Base-by-base conservation (phyloP, 306 rosid species). In the Acacia acuminata region DNA sequence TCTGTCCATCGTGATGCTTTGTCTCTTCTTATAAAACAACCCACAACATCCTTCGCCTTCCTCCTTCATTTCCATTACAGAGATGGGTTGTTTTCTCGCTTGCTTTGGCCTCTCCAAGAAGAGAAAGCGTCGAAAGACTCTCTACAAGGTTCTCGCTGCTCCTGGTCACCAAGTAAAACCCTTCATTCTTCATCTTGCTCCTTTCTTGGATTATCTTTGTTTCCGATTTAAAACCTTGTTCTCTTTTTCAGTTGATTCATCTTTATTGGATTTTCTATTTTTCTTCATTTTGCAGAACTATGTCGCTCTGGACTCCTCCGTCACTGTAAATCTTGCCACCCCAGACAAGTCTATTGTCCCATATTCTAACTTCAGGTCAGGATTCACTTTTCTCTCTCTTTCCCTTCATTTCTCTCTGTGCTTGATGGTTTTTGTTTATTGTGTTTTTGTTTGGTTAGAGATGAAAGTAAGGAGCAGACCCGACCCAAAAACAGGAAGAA, bases 31-130 rank as follows among this genome's bases (percentile, higher is more conserved):
- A 58, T 83, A 72, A 76, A 47, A 38, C 60, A 55, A 56, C 55
- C 72, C 20, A 34, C 85, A 48, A 50, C 85, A 66, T 64, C 74
- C 80, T 73, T 78, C 79, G 24, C 47, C 66, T 63, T 75, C 27
- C 15, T 65, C 70, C 15, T 65, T 55, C 53, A 36, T n/a, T 42
- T 53, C 27, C 83, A 44, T 8, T 5, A 10, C 53, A 45, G 79
- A 77, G 58, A 42, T 92, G 99, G 98, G 96, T 75, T 96, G 98
- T 61, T 96, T 96, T 79, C 94, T 94, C 58, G 90, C 82, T 67
- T 94, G 98, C 82, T 92, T 96, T 70, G 93, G 94, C 56, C 81
- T 94, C 32, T 79, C 94, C 42, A 85, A 88, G 84, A 91, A 90
- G 73, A 81, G 90, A 53, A 94, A 79, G 77, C 88, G 92, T 10